Base-by-base conservation (phyloP, 2,329 filamentous ascomycete species). In the Colletotrichum brevisporum region DNA sequence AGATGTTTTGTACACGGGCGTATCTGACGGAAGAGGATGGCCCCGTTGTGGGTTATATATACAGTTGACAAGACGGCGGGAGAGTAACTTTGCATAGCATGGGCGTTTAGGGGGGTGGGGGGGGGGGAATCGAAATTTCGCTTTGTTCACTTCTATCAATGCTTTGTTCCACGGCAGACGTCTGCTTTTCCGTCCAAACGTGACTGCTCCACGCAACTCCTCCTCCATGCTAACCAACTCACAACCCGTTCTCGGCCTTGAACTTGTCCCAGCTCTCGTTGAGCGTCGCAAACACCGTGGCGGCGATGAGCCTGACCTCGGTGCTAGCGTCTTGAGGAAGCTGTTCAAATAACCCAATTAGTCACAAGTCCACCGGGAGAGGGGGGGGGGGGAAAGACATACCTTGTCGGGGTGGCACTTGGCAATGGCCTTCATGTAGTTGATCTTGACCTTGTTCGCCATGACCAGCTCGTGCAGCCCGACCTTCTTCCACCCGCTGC, bases 361-460 rank as follows among this genome's bases (percentile, higher is more conserved):
- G 50, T 52, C 16, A 27, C 21, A 18, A 52, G 8, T 36, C 27
- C 31, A 36, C 41, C 41, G 15, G 6, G 8, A 39, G n/a, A 10
- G 5, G 8, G 5, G 10, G 16, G 3, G 13, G 15, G 8, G 2
- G 21, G 18, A 70, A 73, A 24, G 21, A 80, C 89, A 81, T 86
- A 98, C 96, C 92, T 99, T 99, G 80, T 99, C 96, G 70, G 96
- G 96, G 86, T 99, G 96, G 74, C 96, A 96, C 86, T 98, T 98
- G 12, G 92, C 94, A 86, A 99, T 98, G 6, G 95, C 96, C 88
- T 97, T 98, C 96, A 99, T 98, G 79, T 99, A 99, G 69, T 93
- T 86, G 72, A 99, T 92, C 88, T 99, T 99, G 79, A 98, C 96
- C 85, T 95, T 97, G 74, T 93, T 94, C 41, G 94, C 91, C 87